Base-by-base conservation (phyloP, 345 rosid genomes). In the Raphanus sativus region DNA sequence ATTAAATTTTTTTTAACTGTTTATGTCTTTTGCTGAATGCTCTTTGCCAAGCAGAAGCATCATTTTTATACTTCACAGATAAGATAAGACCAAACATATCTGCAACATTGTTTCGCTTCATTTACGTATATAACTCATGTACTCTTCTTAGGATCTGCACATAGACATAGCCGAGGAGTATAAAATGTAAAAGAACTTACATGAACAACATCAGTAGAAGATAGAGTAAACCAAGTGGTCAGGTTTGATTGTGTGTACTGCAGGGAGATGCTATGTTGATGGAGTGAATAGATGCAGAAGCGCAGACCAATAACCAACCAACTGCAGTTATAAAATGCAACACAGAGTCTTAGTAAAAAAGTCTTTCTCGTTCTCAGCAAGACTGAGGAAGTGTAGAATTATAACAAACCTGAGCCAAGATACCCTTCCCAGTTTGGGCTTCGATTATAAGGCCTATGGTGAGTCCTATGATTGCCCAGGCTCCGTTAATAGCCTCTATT, bases 401-500 rank as follows among this genome's bases (percentile, higher is more conserved):
- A 4, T 36, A 3, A 3, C 56, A 15, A 81, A 89, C 97, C 98
- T 92, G 98, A 25, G 82, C 84, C 7, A 86, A 42, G 62, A 92
- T 75, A 62, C 87, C 76, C 78, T 90, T 83, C 24, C 98, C 98
- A 0, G 94, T 90, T 38, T 85, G 88, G 10, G 90, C 92, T 92
- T 94, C 98, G 42, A 92, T 86, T 32, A 90, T 89, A 71, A 92
- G 83, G 54, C 89, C 97, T 54, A 84, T 86, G 2, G 86, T 82
- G 74, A 92, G 95, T 76, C 98, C 98, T 24, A 92, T 86, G 92
- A 89, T 86, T 34, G 97, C 97, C 97, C 97, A 94, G 0, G 97
- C 91, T 65, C 98, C 98, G 29, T 90, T 92, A 55, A 92, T 89
- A 15, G 98, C 97, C 73, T 94, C 98, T 66, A 89, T 88, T 83